These are phyloP conservation scores for Colletotrichum tabaci DNA, from an alignment of 2,329 filamentous ascomycete species.

Conservation along the genomic window DNA sequence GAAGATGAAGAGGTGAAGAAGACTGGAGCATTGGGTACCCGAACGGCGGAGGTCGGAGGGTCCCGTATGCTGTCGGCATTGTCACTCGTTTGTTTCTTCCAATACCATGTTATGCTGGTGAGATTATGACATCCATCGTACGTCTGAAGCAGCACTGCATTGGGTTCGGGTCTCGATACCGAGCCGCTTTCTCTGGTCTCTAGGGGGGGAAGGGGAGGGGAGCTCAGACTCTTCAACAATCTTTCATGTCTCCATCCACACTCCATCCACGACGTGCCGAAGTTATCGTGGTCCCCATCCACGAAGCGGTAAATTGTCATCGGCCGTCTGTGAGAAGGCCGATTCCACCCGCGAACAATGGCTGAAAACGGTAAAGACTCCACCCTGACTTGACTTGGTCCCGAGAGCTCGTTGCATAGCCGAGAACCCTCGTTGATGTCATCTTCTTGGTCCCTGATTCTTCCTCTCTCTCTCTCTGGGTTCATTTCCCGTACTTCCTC, in stretches of 20 bases:
- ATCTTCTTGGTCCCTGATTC: slow-evolving; percentile 27
- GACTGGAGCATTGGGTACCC: neutral
- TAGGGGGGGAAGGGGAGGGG: too few relatives aligned
- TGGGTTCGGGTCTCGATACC: slow-evolving; percentile 10
- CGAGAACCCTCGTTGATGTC: slow-evolving; percentile 43
- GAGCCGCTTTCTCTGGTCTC: neutral
- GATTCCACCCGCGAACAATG: slow-evolving; percentile 39
- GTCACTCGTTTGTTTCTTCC: too few relatives aligned
- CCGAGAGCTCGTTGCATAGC: slow-evolving; percentile 39
- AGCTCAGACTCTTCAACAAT: neutral
- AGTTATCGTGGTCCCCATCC: slow-evolving; percentile 16
- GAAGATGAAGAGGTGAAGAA: too few relatives aligned
- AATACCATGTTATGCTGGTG: neutral
- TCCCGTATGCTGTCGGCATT: slow-evolving; percentile 17
- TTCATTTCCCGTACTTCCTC: slow-evolving; percentile 8
- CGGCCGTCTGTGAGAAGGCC: slow-evolving; percentile 21
- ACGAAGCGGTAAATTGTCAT: slow-evolving; percentile 15
- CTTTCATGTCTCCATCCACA: neutral
- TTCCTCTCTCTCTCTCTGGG: neutral
- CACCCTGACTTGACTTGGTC: slow-evolving; percentile 24
- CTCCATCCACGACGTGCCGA: neutral
- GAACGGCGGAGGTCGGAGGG: slow-evolving; percentile 16
- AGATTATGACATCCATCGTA: slow-evolving; percentile 19
- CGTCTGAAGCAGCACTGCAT: neutral
- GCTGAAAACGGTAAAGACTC: neutral